Evolutionary conservation across 1,284 basidiomycete species (phyloP).

Genomic region (Melanopsichium pennsylvanicum): DNA sequence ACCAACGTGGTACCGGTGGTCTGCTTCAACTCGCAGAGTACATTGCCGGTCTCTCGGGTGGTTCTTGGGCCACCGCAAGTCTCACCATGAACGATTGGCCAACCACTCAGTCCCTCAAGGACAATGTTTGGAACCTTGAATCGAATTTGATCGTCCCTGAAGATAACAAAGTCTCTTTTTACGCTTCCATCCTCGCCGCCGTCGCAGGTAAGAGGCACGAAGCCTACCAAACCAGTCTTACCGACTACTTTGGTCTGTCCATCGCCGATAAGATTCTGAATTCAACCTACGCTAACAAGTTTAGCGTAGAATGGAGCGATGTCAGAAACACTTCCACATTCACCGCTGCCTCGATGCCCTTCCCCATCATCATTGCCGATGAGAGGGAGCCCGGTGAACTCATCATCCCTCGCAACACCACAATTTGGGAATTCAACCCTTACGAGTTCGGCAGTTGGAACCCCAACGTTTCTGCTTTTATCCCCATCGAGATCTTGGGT

Average conservation of each 20-base stretch:
- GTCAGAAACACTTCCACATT: conserved; percentile 53
- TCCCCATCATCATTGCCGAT: conserved; percentile 68
- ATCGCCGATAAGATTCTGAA: conserved; percentile 60
- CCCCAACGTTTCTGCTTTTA: conserved; percentile 57
- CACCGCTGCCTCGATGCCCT: conserved; percentile 51
- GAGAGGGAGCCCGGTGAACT: conserved; percentile 68
- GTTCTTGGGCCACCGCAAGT: conserved; percentile 57
- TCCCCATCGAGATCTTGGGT: conserved; percentile 61
- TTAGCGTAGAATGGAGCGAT: conserved; percentile 54
- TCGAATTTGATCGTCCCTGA: conserved; percentile 68
- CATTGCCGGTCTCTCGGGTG: conserved; percentile 61
- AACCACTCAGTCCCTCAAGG: conserved; percentile 53
- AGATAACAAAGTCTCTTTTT: conserved; percentile 67
- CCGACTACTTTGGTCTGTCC: conserved; percentile 63
- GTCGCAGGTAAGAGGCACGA: conserved; percentile 51
- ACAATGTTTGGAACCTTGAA: conserved; percentile 67
- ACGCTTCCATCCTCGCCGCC: conserved; percentile 62
- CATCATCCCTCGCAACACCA: conserved; percentile 67
- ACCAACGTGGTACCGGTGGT: conserved; percentile 57
- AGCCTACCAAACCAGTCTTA: conserved; percentile 47
- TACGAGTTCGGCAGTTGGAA: conserved; percentile 70
- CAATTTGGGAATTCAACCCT: conserved; percentile 68
- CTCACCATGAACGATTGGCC: conserved; percentile 60
- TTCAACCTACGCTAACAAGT: conserved; percentile 51
- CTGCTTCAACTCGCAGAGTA: conserved; percentile 62